Evolutionary conservation across 1,284 basidiomycete species (phyloP).

Genomic region (Rhodotorula sp.): DNA sequence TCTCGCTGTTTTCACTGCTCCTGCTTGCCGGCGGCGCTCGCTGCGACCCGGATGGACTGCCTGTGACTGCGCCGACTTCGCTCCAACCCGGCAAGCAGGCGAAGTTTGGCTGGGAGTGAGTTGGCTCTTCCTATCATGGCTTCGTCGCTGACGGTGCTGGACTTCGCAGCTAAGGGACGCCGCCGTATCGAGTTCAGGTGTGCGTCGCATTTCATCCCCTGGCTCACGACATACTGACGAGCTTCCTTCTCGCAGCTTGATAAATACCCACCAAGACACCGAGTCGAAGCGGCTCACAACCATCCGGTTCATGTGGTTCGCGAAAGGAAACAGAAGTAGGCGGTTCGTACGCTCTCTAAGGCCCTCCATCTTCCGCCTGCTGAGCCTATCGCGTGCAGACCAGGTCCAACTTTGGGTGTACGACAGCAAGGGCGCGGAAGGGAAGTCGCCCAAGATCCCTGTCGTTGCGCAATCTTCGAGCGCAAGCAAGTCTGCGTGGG

Average conservation of each 20-base stretch:
- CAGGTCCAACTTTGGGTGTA: constrained; percentile 20
- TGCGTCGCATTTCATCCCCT: not conserved
- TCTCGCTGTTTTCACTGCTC: too few species aligned
- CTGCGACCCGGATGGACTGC: not conserved
- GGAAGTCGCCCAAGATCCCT: constrained; percentile 1
- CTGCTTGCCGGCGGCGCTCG: not conserved
- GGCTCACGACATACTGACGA: not conserved
- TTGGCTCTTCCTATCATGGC: too few species aligned
- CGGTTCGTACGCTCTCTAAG: not conserved
- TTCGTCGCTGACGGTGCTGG: not conserved
- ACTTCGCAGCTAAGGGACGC: not conserved
- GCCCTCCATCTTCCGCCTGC: not conserved
- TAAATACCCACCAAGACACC: constrained; percentile 3
- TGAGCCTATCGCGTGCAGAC: not conserved
- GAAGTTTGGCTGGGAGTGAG: constrained; percentile 1
- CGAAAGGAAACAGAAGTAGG: not conserved
- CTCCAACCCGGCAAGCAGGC: not conserved
- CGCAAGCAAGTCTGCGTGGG: too few species aligned
- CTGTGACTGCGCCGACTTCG: not conserved
- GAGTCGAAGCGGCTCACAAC: not conserved
- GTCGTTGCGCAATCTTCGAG: not conserved
- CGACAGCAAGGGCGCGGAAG: constrained; percentile 6
- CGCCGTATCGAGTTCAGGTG: constrained; percentile 8
- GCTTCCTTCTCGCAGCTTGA: not conserved
- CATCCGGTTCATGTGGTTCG: not conserved